Percentiles rank a stretch among this genome's conserved stretches.
These are phyloP conservation scores for Fonsecaea pedrosoi DNA, from an alignment of 2,329 filamentous ascomycete species.

Conservation along the genomic window DNA sequence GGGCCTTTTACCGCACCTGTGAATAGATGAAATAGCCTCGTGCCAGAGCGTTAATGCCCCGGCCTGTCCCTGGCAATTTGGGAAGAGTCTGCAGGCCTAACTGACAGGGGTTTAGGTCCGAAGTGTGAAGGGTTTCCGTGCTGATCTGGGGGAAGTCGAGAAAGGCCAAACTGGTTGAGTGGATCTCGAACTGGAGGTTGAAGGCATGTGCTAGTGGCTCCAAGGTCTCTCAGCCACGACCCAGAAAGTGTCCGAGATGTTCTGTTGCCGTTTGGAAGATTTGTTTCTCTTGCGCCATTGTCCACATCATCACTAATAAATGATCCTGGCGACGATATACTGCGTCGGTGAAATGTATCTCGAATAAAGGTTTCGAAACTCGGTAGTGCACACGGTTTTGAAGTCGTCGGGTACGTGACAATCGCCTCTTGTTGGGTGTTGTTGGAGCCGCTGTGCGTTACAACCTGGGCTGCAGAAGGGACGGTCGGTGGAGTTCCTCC, in stretches of 20 bases:
- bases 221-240: constrained; percentile 21
- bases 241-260: constrained; percentile 25
- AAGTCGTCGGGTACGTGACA: neutral
- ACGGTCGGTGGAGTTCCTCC: constrained; percentile 18
- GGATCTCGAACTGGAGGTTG: neutral
- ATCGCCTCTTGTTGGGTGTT: neutral
- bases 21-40: neutral
- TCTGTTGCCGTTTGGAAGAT: constrained; percentile 18
- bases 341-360: constrained; percentile 30
- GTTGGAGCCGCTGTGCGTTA: neutral
- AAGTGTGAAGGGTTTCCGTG: neutral
- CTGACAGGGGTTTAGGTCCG: neutral
- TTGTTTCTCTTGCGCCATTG: constrained; percentile 11
- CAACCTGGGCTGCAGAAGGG: constrained; percentile 4
- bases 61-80: neutral
- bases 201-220: neutral
- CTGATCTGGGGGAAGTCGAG: neutral
- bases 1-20: too few relatives aligned
- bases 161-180: neutral
- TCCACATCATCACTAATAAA: neutral
- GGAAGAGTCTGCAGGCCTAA: neutral
- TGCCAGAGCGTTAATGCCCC: neutral
- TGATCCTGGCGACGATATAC: constrained; percentile 26
- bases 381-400: constrained; percentile 22
- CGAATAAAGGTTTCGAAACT: constrained; percentile 34